phyloP scores from a whole-genome alignment of 306 rosid species.

The Leucaena leucocephala region DNA sequence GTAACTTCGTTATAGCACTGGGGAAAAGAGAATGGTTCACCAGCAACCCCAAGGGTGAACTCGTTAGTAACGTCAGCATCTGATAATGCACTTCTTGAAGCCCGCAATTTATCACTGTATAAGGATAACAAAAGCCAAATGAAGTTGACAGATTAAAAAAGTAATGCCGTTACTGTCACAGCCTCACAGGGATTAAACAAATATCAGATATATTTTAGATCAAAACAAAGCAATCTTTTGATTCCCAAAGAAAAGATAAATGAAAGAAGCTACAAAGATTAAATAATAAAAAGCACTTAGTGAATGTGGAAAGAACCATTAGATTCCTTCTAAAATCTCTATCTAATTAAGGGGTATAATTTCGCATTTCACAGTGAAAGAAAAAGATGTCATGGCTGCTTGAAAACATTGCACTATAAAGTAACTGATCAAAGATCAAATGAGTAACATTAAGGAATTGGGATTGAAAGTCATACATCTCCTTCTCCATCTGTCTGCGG shows the following conservation, averaged over 20 bases:
- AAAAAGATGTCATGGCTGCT: slow-evolving; percentile 17
- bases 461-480: slow-evolving; percentile 65
- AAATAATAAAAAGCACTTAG: slow-evolving; percentile 6
- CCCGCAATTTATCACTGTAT: slow-evolving; percentile 76
- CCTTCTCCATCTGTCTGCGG: slow-evolving; percentile 86
- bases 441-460: not conserved
- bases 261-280: slow-evolving; percentile 22
- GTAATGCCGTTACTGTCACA: not conserved
- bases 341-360: not conserved
- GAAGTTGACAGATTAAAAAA: slow-evolving; percentile 5
- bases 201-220: slow-evolving; percentile 3
- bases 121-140: slow-evolving; percentile 31
- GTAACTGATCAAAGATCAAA: slow-evolving; percentile 19
- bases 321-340: not conserved
- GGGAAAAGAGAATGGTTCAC: slow-evolving; percentile 70
- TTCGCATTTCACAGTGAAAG: slow-evolving; percentile 1
- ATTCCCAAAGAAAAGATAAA: not conserved
- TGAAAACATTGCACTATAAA: slow-evolving; percentile 13
- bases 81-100: slow-evolving; percentile 84
- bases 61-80: slow-evolving; percentile 79
- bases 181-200: slow-evolving; percentile 1
- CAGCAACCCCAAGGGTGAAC: slow-evolving; percentile 72
- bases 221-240: slow-evolving; percentile 31
- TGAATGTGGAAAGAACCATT: not conserved
- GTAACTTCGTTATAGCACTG: slow-evolving; percentile 82